These are phyloP conservation scores for Boletus vermiculosoides DNA, from an alignment of 768 basidiomycete species.

Conservation along the genomic window DNA sequence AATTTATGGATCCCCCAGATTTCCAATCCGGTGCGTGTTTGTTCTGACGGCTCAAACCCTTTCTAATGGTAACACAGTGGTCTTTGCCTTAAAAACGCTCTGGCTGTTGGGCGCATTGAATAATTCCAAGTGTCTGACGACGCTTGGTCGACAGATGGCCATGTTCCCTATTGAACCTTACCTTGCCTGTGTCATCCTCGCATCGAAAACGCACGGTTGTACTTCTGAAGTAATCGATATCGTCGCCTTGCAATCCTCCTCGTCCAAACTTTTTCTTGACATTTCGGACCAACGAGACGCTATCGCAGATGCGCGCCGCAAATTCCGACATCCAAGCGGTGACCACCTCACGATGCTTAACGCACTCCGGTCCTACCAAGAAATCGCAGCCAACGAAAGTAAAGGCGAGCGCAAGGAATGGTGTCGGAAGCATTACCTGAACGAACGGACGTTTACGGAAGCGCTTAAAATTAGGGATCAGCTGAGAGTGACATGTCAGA, in stretches of 20 bases:
- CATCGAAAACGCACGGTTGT: slow-evolving; percentile 71
- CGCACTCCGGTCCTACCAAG: slow-evolving; percentile 77
- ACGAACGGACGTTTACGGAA: slow-evolving; percentile 75
- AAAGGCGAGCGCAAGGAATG: slow-evolving; percentile 61
- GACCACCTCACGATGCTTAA: slow-evolving; percentile 93
- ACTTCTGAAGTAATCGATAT: slow-evolving; percentile 80
- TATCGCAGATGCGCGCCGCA: slow-evolving; percentile 64
- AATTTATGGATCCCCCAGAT: slow-evolving; percentile 89
- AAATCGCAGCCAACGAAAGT: slow-evolving; percentile 50
- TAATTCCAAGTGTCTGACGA: slow-evolving; percentile 60
- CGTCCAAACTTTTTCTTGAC: slow-evolving; percentile 81
- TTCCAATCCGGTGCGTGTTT: slow-evolving; percentile 61
- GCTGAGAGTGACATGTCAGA: slow-evolving; percentile 61
- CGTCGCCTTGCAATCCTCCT: slow-evolving; percentile 77
- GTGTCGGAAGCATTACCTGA: slow-evolving; percentile 83
- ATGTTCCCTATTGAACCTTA: slow-evolving; percentile 90
- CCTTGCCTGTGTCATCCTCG: slow-evolving; percentile 74
- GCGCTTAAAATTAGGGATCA: slow-evolving; percentile 81
- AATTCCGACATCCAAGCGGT: slow-evolving; percentile 81
- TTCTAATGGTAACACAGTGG: slow-evolving; percentile 39
- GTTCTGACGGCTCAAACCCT: neutral
- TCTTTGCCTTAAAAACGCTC: slow-evolving; percentile 65
- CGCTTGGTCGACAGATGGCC: slow-evolving; percentile 80
- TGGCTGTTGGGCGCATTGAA: slow-evolving; percentile 81
- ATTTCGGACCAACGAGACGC: slow-evolving; percentile 70